Evolutionary conservation across 805 yeast species (phyloP), one percentile per base, ranked within the genome.

Genomic region (Candida orba): DNA sequence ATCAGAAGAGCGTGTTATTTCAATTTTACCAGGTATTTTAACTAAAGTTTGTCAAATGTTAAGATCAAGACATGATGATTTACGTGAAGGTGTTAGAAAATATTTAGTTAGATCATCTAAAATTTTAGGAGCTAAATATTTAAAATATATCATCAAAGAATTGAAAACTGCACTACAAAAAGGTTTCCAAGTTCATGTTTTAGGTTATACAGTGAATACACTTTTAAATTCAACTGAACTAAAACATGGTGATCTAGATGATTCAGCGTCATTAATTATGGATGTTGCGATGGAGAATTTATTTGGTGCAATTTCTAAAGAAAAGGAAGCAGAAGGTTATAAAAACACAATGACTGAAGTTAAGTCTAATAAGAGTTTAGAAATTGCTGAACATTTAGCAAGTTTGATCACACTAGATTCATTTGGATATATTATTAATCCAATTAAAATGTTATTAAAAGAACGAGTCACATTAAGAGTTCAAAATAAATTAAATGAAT

Each of bases 261-360:
- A 76, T 13, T 71, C 78, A 10, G 76, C 82, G 4, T 66, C 66
- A 2, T 53, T 82, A 43, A 65, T 90, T 12, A 80, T 82, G 52
- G 79, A 77, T 20, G 69, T 88, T 14, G 71, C 90, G 20, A 91
- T 91, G 96, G 95, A 89, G 57, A 96, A 91, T 57, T 75, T 80
- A 4, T 90, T 93, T 62, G 99, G 99, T 22, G 75, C 82, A 9
- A 85, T 95, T 4, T 95, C 96, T 31, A 84, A 83, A 57, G 98
- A 93, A 57, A 91, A 93, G 59, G 98, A 93, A 51, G 90, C 93
- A 6, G 97, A 89, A 48, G 96, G 89, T 17, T 91, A 93, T 57
- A 76, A 76, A 41, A 81, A 86, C 27, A 79, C 81, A 48, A 85
- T 89, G 79, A 85, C 84, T 54, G 99, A 91, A 67, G 91, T 93